Percentiles rank a stretch among this genome's conserved stretches.
These are phyloP conservation scores for Neoscytalidium dimidiatum DNA, from an alignment of 2,329 filamentous ascomycete species.

Conservation along the genomic window DNA sequence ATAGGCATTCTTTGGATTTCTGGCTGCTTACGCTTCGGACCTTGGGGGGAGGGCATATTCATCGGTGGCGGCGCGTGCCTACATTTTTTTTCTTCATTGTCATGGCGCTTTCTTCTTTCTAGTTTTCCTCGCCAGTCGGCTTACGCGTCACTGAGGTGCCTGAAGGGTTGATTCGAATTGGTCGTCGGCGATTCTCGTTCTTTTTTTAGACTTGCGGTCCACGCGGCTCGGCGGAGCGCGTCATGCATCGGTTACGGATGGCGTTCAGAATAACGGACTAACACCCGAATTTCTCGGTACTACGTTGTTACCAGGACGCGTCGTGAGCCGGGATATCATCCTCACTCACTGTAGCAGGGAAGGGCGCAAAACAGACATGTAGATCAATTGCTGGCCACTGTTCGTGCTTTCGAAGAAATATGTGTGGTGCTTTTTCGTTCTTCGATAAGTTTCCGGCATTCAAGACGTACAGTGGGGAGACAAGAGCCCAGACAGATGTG, in stretches of 20 bases:
- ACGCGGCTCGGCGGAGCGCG: conserved; percentile 5
- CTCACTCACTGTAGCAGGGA: no score
- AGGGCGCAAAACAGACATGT: no score
- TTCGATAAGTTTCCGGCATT: no score
- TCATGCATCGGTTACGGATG: not conserved
- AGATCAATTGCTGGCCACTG: no score
- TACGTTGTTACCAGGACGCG: no score
- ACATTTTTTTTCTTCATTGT: not conserved
- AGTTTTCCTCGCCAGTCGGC: not conserved
- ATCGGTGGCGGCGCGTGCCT: not conserved
- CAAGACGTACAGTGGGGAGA: no score
- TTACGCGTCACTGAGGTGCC: not conserved
- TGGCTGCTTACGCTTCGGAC: not conserved
- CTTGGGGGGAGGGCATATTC: not conserved
- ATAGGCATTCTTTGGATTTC: not conserved
- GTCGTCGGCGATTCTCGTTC: not conserved
- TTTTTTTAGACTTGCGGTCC: not conserved
- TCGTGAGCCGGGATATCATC: no score
- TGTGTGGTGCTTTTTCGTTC: no score
- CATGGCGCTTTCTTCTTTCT: not conserved
- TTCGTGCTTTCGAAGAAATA: no score
- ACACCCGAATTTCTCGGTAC: no score
- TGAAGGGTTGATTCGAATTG: not conserved
- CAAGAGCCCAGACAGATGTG: not conserved
- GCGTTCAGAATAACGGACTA: no score